A percentile compares a stretch with the other conserved stretches of the same genome.
Evolutionary conservation across 306 rosid species (phyloP).

Genomic region (Castanea crenata): DNA sequence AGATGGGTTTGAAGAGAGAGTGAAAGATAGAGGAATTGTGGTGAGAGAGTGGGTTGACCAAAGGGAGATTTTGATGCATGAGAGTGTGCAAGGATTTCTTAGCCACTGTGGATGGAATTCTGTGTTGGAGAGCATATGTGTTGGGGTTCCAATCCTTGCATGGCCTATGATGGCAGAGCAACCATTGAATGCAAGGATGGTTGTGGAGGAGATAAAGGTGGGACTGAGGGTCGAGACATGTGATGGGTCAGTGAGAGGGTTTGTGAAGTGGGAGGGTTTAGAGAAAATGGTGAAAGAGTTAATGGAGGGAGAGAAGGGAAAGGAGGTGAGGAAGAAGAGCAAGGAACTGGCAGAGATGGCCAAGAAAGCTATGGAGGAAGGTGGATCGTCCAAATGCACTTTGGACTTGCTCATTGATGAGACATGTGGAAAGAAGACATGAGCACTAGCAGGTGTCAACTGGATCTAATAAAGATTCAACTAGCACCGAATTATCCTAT

Average conservation of each 20-base stretch:
- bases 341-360: slow-evolving; percentile 33
- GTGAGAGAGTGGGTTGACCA: slow-evolving; percentile 56
- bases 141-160: slow-evolving; percentile 43
- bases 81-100: slow-evolving; percentile 42
- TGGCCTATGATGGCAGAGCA: slow-evolving; percentile 52
- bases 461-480: no score
- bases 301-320: slow-evolving; percentile 42
- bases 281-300: slow-evolving; percentile 31
- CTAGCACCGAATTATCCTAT: no score
- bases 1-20: slow-evolving; percentile 34
- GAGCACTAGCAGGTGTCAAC: no score
- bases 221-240: slow-evolving; percentile 35
- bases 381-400: slow-evolving; percentile 37
- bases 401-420: slow-evolving; percentile 19
- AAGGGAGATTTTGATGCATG: slow-evolving; percentile 32
- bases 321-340: slow-evolving; percentile 28
- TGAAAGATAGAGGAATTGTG: slow-evolving; percentile 34
- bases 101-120: slow-evolving; percentile 64
- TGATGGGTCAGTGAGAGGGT: slow-evolving; percentile 21
- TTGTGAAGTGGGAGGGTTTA: slow-evolving; percentile 34
- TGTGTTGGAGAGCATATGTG: slow-evolving; percentile 44
- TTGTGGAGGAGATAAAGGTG: slow-evolving; percentile 43
- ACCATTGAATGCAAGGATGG: slow-evolving; percentile 41
- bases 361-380: slow-evolving; percentile 33
- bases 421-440: background rate